Conservation (phyloP, 257 asterid genomes). For the Nicotiana sylvestris region DNA sequence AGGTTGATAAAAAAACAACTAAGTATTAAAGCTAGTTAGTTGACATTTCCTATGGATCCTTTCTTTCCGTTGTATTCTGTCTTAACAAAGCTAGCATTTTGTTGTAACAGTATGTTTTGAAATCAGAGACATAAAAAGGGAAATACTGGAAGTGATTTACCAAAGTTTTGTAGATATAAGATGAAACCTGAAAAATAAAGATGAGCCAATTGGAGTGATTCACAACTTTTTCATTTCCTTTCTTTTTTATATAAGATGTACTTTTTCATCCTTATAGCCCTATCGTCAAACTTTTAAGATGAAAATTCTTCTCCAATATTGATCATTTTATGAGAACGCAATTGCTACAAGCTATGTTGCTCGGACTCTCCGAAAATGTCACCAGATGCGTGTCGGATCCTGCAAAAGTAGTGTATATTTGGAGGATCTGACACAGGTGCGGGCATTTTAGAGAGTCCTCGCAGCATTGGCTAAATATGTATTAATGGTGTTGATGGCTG, state of each 20-base stretch:
- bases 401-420: no score
- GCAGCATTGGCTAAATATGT: background rate
- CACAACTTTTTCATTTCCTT: background rate
- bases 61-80: background rate
- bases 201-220: background rate
- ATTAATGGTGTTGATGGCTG: background rate
- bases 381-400: no score
- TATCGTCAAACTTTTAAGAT: background rate
- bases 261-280: background rate
- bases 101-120: background rate
- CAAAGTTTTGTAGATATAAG: background rate
- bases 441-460: no score
- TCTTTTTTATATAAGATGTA: no score
- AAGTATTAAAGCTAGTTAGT: background rate
- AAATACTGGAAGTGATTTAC: background rate
- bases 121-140: background rate
- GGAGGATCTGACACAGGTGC: no score
- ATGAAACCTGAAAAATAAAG: background rate
- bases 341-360: background rate
- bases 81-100: background rate
- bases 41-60: background rate
- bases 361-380: no score
- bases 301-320: background rate
- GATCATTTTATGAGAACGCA: slow-evolving; percentile 4
- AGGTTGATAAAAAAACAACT: background rate